Evolutionary conservation across 495 filamentous ascomycete genomes (phyloP).

Genomic region (Collariella sp.): DNA sequence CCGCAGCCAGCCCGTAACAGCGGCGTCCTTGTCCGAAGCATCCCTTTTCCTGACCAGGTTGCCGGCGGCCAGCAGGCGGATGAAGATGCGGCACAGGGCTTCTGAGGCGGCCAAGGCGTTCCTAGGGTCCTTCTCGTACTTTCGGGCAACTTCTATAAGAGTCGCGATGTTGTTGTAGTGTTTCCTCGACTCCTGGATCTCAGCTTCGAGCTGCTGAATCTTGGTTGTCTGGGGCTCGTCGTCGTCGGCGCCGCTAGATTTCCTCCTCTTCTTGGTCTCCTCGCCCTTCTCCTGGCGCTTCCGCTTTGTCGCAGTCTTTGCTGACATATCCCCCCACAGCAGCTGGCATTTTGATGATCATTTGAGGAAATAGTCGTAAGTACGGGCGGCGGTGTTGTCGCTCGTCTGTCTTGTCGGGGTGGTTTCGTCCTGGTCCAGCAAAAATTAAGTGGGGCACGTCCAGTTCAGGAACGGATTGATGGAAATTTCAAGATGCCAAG

Average conservation of each 20-base stretch:
- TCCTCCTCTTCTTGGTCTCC: conserved; percentile 43
- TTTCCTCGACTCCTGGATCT: conserved; percentile 73
- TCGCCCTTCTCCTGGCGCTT: conserved; percentile 39
- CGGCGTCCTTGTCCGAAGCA: conserved; percentile 60
- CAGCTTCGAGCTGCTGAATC: conserved; percentile 62
- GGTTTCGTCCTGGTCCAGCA: neutral
- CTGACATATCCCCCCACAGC: conserved; percentile 13
- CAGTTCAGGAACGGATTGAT: neutral
- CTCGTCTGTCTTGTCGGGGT: neutral
- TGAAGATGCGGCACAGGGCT: conserved; percentile 82
- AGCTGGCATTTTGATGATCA: conserved; percentile 19
- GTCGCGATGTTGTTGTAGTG: conserved; percentile 88
- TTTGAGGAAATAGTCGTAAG: neutral
- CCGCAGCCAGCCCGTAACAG: conserved; percentile 71
- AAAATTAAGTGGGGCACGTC: conserved; percentile 25
- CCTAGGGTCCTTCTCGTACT: conserved; percentile 27
- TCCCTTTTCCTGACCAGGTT: conserved; percentile 53
- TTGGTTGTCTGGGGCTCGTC: conserved; percentile 42
- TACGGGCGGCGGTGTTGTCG: neutral
- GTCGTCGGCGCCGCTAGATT: conserved; percentile 28
- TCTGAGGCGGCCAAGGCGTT: conserved; percentile 55
- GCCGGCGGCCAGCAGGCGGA: conserved; percentile 69
- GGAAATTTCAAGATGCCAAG: neutral
- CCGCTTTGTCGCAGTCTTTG: conserved; percentile 32
- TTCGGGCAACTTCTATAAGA: conserved; percentile 53